A percentile compares a stretch with the other conserved stretches of the same genome.
Conservation (phyloP, 768 basidiomycete species). For the Rhizopogon salebrosus region DNA sequence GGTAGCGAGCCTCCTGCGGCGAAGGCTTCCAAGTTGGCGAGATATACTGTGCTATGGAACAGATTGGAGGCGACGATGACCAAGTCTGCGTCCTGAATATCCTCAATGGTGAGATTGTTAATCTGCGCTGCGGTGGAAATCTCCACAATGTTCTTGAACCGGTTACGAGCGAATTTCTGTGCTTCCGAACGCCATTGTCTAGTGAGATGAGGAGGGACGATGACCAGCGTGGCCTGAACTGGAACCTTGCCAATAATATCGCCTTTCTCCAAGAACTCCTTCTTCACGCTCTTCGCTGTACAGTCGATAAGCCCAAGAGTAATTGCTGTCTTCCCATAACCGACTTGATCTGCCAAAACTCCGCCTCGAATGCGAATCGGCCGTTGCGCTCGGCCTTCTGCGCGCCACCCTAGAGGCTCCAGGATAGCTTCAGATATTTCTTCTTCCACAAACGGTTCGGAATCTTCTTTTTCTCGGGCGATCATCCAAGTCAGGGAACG, state of each 20-base stretch:
- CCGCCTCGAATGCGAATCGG: constrained; percentile 77
- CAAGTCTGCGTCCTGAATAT: constrained; percentile 78
- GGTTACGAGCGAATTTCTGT: constrained; percentile 61
- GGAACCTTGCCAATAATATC: constrained; percentile 56
- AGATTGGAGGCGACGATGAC: constrained; percentile 82
- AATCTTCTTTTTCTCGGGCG: constrained; percentile 58
- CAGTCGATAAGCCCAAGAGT: constrained; percentile 86
- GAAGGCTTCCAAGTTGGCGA: constrained; percentile 69
- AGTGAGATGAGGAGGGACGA: constrained; percentile 88
- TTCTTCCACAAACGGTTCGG: constrained; percentile 81
- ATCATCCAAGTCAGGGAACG: constrained; percentile 95
- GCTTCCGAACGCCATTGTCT: constrained; percentile 89
- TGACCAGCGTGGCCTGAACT: constrained; percentile 74
- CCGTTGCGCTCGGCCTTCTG: constrained; percentile 85
- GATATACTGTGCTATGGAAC: constrained; percentile 75
- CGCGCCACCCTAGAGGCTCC: constrained; percentile 85
- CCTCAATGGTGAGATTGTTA: constrained; percentile 66
- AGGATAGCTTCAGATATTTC: constrained; percentile 90
- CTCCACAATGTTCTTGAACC: constrained; percentile 47
- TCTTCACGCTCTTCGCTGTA: constrained; percentile 46
- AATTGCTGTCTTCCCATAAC: constrained; percentile 96
- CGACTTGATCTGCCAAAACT: constrained; percentile 93
- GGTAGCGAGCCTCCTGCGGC: constrained; percentile 68
- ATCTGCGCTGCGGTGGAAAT: constrained; percentile 67
- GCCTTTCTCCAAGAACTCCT: constrained; percentile 51